A percentile compares a stretch with the other conserved stretches of the same genome.
Evolutionary conservation across 140 eudicot species (phyloP).

Genomic region (Cichorium intybus): DNA sequence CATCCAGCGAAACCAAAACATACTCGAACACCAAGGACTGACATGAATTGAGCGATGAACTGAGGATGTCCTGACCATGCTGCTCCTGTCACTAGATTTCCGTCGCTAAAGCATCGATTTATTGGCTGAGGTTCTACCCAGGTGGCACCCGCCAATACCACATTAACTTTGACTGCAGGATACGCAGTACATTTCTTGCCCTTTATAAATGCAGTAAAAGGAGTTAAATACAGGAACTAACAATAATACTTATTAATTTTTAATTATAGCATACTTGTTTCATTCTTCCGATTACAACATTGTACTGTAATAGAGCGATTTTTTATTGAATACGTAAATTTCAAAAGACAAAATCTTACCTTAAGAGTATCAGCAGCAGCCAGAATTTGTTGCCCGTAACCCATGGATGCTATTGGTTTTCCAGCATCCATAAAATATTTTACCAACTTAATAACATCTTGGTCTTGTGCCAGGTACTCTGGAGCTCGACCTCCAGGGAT

Average conservation of each 20-base stretch:
- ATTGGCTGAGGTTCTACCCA: slow-evolving; percentile 98
- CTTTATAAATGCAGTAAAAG: slow-evolving; percentile 32
- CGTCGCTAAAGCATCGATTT: slow-evolving; percentile 82
- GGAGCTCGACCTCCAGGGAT: slow-evolving; percentile 99
- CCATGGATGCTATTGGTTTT: slow-evolving; percentile 90
- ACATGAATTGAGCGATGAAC: slow-evolving; percentile 81
- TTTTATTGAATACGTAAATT: too few relatives aligned
- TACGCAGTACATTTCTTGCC: slow-evolving; percentile 97
- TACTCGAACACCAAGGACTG: slow-evolving; percentile 54
- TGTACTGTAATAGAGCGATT: neutral
- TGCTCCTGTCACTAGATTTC: slow-evolving; percentile 94
- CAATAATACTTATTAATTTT: too few relatives aligned
- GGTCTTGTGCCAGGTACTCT: slow-evolving; percentile 81
- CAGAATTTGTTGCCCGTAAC: slow-evolving; percentile 97
- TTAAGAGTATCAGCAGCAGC: slow-evolving; percentile 93
- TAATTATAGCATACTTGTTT: neutral
- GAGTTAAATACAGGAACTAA: neutral
- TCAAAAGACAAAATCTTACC: slow-evolving; percentile 20
- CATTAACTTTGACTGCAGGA: slow-evolving; percentile 91
- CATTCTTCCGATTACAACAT: too few relatives aligned
- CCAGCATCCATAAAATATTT: slow-evolving; percentile 72
- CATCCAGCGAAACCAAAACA: slow-evolving; percentile 33
- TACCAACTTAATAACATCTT: slow-evolving; percentile 55
- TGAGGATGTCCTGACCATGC: slow-evolving; percentile 99
- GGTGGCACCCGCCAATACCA: slow-evolving; percentile 74